A percentile compares a stretch with the other conserved stretches of the same genome.
Conservation (phyloP, 306 rosid species). For the Rubus parviflorus region DNA sequence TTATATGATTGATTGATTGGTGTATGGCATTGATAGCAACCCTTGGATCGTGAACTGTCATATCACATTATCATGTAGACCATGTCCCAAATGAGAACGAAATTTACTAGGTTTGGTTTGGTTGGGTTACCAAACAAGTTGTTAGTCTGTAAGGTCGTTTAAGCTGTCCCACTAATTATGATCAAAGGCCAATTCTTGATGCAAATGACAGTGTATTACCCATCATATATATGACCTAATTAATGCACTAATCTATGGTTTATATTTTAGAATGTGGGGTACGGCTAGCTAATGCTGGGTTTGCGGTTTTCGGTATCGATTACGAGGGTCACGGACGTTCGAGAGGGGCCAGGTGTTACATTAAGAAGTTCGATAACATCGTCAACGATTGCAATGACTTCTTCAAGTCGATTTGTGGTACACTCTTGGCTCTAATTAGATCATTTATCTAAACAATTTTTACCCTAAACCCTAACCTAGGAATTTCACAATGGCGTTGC, state of each 20-base stretch:
- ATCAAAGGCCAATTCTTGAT: background rate
- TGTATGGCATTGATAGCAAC: background rate
- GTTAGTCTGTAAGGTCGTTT: background rate
- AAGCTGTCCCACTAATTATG: background rate
- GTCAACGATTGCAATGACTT: slow-evolving; percentile 55
- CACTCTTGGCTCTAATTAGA: background rate
- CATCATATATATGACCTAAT: background rate
- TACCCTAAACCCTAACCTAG: background rate
- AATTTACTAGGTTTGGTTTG: background rate
- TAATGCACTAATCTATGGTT: background rate
- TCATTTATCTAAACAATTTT: background rate
- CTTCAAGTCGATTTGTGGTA: slow-evolving; percentile 70
- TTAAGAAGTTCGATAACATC: slow-evolving; percentile 63
- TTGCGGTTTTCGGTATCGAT: slow-evolving; percentile 77
- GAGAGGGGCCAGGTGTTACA: slow-evolving; percentile 72
- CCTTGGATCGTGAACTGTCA: background rate
- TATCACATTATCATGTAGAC: background rate
- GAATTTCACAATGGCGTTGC: background rate
- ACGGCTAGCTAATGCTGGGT: slow-evolving; percentile 59
- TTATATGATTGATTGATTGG: background rate
- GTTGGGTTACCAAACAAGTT: slow-evolving; percentile 1
- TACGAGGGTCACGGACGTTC: slow-evolving; percentile 89
- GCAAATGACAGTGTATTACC: background rate
- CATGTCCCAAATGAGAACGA: background rate
- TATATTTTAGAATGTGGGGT: slow-evolving; percentile 51